These are phyloP conservation scores for Aspergillus steynii DNA, from an alignment of 495 filamentous ascomycete genomes.

Conservation along the genomic window DNA sequence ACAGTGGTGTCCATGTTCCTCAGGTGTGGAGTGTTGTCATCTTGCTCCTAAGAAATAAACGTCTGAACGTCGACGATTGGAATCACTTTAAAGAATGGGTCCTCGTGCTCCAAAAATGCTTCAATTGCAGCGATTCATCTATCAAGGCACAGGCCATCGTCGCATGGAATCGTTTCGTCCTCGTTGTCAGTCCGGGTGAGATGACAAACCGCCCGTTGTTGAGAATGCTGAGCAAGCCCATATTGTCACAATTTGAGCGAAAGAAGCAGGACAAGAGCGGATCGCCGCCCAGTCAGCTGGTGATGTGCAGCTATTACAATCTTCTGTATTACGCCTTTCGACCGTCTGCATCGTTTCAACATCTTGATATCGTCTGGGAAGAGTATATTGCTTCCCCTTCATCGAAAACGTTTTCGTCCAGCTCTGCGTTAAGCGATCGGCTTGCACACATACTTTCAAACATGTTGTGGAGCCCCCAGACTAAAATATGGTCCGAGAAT, in stretches of 20 bases:
- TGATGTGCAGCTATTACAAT: slow-evolving; percentile 70
- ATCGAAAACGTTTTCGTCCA: slow-evolving; percentile 32
- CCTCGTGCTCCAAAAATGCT: slow-evolving; percentile 73
- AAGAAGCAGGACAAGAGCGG: slow-evolving; percentile 57
- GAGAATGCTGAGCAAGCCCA: slow-evolving; percentile 66
- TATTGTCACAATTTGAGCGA: slow-evolving; percentile 67
- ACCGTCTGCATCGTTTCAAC: slow-evolving; percentile 58
- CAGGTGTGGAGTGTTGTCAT: slow-evolving; percentile 85
- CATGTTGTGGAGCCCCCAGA: slow-evolving; percentile 65
- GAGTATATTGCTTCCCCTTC: slow-evolving; percentile 60
- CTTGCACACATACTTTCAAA: slow-evolving; percentile 65
- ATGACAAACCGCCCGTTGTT: slow-evolving; percentile 59
- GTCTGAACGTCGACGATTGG: slow-evolving; percentile 67
- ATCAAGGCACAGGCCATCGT: slow-evolving; percentile 75
- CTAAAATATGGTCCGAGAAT: slow-evolving; percentile 71
- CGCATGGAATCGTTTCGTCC: slow-evolving; percentile 84
- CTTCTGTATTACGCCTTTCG: slow-evolving; percentile 85
- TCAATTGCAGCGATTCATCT: slow-evolving; percentile 73
- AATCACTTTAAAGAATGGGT: slow-evolving; percentile 71
- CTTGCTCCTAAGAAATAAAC: slow-evolving; percentile 67
- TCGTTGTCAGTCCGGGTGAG: slow-evolving; percentile 61
- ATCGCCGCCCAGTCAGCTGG: slow-evolving; percentile 57
- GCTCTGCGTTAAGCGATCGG: slow-evolving; percentile 41
- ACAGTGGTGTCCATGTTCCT: slow-evolving; percentile 69
- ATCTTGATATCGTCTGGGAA: slow-evolving; percentile 80